phyloP scores from a whole-genome alignment of 352 stramenopile genomes.

The Pythium dissimile region DNA sequence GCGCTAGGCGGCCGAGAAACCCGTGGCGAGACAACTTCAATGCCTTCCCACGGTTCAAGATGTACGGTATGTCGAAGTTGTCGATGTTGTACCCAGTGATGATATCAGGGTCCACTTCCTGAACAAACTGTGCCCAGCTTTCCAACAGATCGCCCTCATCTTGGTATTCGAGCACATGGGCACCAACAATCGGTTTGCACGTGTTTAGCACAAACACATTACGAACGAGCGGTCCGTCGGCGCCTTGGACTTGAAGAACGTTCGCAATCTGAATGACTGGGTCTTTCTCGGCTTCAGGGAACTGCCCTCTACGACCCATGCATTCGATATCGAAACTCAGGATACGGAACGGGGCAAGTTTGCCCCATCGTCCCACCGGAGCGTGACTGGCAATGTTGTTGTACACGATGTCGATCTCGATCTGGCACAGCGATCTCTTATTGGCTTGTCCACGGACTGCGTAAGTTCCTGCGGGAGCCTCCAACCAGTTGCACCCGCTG shows the following conservation, averaged over 20 bases:
- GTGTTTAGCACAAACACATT: conserved; percentile 98
- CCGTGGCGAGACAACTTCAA: conserved; percentile 80
- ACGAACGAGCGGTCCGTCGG: conserved; percentile 61
- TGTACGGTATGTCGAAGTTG: conserved; percentile 99
- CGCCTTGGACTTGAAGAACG: conserved; percentile 90
- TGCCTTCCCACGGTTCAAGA: conserved; percentile 97
- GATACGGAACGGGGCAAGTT: conserved; percentile 96
- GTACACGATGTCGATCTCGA: conserved; percentile 99
- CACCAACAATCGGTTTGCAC: conserved; percentile 98
- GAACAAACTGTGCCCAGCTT: conserved; percentile 96
- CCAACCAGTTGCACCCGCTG: conserved; percentile 96
- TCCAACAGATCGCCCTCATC: conserved; percentile 96
- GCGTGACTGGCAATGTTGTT: conserved; percentile 94
- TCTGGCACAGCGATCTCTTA: conserved; percentile 90
- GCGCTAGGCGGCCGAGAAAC: conserved; percentile 85
- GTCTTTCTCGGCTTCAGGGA: conserved; percentile 89
- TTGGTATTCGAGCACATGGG: conserved; percentile 96
- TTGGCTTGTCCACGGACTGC: conserved; percentile 55
- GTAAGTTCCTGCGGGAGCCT: conserved; percentile 92
- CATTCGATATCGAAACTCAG: conserved; percentile 99
- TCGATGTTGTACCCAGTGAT: conserved; percentile 99
- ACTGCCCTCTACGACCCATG: conserved; percentile 96
- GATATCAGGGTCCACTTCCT: conserved; percentile 96
- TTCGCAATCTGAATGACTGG: conserved; percentile 99
- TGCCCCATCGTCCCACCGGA: conserved; percentile 94